Evolutionary conservation across 2,329 filamentous ascomycete species (phyloP), one percentile per base, ranked within the genome.

Genomic region (Colletotrichum sansevieriae): DNA sequence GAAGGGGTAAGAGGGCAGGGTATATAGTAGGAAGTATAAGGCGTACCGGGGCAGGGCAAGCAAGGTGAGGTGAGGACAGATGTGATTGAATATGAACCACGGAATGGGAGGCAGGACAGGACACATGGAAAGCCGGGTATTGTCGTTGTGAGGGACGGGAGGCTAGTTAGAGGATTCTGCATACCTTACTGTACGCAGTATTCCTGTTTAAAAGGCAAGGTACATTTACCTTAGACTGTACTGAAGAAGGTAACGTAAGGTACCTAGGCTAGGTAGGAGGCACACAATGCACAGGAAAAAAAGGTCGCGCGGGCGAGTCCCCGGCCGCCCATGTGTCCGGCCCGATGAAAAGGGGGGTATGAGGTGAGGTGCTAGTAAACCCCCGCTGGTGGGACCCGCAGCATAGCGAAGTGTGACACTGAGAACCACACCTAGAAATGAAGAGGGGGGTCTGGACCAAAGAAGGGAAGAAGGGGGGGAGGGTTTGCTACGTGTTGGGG

Each of bases 41-140:
- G 61, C 62, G 47, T 49, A 41, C 54, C 44, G 55, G 62, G 62
- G 62, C 57, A 37, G 10, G 41, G 44, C 29, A 37, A 35, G 44
- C 55, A 54, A 65, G 65, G 62, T 54, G 46, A 25, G 22, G 22
- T 25, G 22, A 25, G 22, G 22, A 25, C 3, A 5, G 22, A 25
- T 4, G 22, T 60, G 61, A 60, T 60, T 65, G 54, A 37, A 64
- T 47, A 39, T 41, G 37, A 57, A n/a, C n/a, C n/a, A n/a, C 49
- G 57, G 47, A 61, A 60, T 43, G 57, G 29, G 61, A 29, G 37
- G 58, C 65, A 68, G 60, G 22, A 22, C 22, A 22, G 22, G 22
- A 22, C 3, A 22, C 3, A 22, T 22, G 22, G 54, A 52, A 64
- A 52, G 52, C 63, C 47, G 59, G 46, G 57, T 37, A 37, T 37